These are phyloP conservation scores for Exutisphaerella laricina DNA, from an alignment of 2,329 filamentous ascomycete genomes.

Conservation along the genomic window DNA sequence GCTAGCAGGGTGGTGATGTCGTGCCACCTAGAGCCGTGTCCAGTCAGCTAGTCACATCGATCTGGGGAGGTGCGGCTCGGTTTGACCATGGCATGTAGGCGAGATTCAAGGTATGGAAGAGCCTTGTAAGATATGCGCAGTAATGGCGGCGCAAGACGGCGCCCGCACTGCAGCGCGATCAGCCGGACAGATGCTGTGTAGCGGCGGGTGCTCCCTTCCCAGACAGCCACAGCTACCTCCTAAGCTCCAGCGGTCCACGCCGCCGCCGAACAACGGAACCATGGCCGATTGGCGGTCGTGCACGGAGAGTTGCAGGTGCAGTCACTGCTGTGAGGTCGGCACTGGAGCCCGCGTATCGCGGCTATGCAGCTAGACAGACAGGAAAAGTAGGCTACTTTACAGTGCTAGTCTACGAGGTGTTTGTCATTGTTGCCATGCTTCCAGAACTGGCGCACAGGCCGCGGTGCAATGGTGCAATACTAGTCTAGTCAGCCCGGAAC, in stretches of 20 bases:
- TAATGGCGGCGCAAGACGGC: constrained; percentile 14
- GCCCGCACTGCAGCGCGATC: constrained; percentile 12
- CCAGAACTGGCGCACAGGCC: not conserved
- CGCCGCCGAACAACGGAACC: not conserved
- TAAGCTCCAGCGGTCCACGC: too few species aligned
- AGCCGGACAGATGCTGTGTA: constrained; percentile 13
- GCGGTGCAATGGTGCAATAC: constrained; percentile 1
- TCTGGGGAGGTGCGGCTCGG: constrained; percentile 16
- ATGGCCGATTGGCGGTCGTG: constrained; percentile 2
- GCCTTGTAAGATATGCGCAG: constrained; percentile 13
- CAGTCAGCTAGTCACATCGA: constrained; percentile 15
- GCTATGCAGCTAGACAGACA: constrained; percentile 7
- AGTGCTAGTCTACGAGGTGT: not conserved
- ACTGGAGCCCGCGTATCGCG: not conserved
- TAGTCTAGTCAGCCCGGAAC: too few species aligned
- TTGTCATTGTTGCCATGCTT: too few species aligned
- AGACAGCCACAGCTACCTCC: not conserved
- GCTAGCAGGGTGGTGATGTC: constrained; percentile 9
- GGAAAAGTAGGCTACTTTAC: not conserved
- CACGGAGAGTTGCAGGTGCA: constrained; percentile 7
- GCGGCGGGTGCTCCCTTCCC: not conserved
- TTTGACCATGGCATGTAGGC: constrained; percentile 14
- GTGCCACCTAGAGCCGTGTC: constrained; percentile 8
- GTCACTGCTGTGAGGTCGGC: constrained; percentile 1
- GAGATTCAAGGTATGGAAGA: constrained; percentile 9